Evolutionary conservation across 2,329 filamentous ascomycete genomes (phyloP).

Genomic region (Paraphoma chrysanthemicola): DNA sequence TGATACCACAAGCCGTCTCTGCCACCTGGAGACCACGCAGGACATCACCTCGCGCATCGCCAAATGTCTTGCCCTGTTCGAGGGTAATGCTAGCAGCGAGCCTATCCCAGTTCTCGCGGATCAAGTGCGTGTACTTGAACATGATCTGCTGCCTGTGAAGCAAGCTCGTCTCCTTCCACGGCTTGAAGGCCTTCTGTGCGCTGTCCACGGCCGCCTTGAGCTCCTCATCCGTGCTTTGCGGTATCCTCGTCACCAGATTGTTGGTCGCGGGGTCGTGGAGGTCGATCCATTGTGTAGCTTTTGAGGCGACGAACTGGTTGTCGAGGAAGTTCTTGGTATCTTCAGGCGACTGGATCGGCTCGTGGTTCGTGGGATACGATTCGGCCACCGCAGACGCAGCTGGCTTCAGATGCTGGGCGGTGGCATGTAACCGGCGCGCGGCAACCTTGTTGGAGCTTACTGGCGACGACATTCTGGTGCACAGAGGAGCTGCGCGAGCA

Average conservation of each 20-base stretch:
- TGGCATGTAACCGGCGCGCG: conserved; percentile 61
- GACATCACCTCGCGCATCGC: conserved; percentile 82
- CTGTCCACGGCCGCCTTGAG: conserved; percentile 77
- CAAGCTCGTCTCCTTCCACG: conserved; percentile 75
- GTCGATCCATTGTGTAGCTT: conserved; percentile 76
- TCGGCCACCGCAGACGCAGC: conserved; percentile 60
- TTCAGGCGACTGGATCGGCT: conserved; percentile 69
- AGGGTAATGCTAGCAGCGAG: conserved; percentile 84
- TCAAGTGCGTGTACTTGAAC: conserved; percentile 83
- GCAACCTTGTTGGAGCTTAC: conserved; percentile 49
- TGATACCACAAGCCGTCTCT: conserved; percentile 80
- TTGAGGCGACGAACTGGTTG: conserved; percentile 76
- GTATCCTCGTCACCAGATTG: conserved; percentile 82
- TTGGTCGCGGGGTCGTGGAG: conserved; percentile 85
- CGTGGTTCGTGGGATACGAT: conserved; percentile 74
- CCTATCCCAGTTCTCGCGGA: conserved; percentile 84
- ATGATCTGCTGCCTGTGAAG: conserved; percentile 82
- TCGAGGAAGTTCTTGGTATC: conserved; percentile 84
- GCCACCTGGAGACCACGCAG: conserved; percentile 84
- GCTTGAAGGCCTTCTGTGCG: conserved; percentile 76
- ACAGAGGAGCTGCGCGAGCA: conserved; percentile 44
- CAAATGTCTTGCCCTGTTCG: conserved; percentile 88
- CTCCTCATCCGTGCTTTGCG: conserved; percentile 80
- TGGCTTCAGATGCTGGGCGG: conserved; percentile 58
- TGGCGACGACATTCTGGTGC: conserved; percentile 49